Evolutionary conservation across 768 basidiomycete genomes (phyloP).

Genomic region (Podaxis sp.): DNA sequence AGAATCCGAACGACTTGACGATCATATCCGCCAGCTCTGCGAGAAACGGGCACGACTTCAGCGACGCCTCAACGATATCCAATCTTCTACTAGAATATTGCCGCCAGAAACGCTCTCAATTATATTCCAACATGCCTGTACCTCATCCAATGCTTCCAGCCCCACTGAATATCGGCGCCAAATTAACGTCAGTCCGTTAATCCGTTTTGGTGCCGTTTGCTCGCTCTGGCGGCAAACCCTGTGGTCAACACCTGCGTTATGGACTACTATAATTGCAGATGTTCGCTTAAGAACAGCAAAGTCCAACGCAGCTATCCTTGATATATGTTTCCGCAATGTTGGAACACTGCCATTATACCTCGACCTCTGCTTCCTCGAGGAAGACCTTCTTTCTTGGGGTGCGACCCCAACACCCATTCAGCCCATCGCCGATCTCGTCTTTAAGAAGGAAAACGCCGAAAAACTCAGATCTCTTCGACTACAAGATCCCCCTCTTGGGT

Average conservation of each 20-base stretch:
- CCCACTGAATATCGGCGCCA: not conserved
- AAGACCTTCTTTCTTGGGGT: not conserved
- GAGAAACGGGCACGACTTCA: not conserved
- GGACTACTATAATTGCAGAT: not conserved
- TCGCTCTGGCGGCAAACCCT: slow-evolving; percentile 5
- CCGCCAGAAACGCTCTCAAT: slow-evolving; percentile 6
- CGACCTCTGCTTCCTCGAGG: not conserved
- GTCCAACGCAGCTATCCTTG: not conserved
- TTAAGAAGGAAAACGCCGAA: not conserved
- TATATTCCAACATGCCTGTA: not conserved
- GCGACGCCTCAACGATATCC: not conserved
- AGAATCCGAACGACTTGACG: not conserved
- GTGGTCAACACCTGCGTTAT: slow-evolving; percentile 5
- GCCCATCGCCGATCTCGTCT: not conserved
- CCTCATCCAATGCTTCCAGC: no score
- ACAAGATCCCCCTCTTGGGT: not conserved
- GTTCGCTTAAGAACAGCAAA: not conserved
- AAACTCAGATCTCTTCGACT: not conserved
- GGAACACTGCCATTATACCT: not conserved
- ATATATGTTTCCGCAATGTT: not conserved
- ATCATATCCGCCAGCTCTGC: not conserved
- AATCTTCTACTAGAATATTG: not conserved
- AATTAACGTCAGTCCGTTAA: not conserved
- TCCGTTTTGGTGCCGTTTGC: slow-evolving; percentile 6
- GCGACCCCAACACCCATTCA: not conserved